Evolutionary conservation across 768 basidiomycete genomes (phyloP).

Genomic region (Gloeophyllum trabeum): DNA sequence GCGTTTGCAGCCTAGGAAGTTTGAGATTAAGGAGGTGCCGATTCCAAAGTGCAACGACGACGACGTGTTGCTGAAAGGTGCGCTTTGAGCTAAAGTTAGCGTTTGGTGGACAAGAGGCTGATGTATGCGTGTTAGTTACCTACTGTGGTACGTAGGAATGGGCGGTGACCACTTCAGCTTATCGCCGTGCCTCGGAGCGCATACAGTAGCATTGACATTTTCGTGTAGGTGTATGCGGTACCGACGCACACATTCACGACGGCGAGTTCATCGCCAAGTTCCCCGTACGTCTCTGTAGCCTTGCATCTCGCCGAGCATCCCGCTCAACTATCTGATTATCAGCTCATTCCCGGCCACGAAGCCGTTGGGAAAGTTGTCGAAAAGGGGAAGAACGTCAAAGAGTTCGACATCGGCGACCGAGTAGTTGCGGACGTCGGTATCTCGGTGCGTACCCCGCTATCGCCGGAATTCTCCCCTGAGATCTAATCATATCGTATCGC

Average conservation of each 20-base stretch:
- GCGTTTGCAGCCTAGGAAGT: conserved; percentile 44
- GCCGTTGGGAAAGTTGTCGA: conserved; percentile 63
- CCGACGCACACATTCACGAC: conserved; percentile 50
- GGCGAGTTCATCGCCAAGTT: conserved; percentile 67
- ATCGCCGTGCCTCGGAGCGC: no score
- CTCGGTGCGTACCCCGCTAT: conserved; percentile 32
- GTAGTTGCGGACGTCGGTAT: conserved; percentile 75
- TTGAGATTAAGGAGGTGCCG: conserved; percentile 56
- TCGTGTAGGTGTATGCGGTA: conserved; percentile 55
- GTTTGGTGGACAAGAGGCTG: no score
- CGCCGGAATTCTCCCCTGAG: conserved; percentile 1
- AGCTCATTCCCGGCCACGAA: conserved; percentile 70
- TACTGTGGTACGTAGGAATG: conserved; percentile 9
- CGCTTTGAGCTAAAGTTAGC: no score
- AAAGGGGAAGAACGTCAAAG: conserved; percentile 72
- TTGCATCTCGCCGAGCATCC: no score
- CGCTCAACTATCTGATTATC: not conserved
- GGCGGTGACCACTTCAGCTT: not conserved
- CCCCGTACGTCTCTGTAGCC: conserved; percentile 39
- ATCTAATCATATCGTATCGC: conserved; percentile 1
- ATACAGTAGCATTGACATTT: conserved; percentile 1
- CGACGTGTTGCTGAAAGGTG: conserved; percentile 70
- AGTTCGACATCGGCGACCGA: conserved; percentile 68
- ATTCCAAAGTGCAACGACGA: conserved; percentile 55
- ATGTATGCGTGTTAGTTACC: no score